Percentiles rank a stretch among this genome's conserved stretches.
phyloP scores from a whole-genome alignment of 163 green algal genomes.

The Picocystis sp. region DNA sequence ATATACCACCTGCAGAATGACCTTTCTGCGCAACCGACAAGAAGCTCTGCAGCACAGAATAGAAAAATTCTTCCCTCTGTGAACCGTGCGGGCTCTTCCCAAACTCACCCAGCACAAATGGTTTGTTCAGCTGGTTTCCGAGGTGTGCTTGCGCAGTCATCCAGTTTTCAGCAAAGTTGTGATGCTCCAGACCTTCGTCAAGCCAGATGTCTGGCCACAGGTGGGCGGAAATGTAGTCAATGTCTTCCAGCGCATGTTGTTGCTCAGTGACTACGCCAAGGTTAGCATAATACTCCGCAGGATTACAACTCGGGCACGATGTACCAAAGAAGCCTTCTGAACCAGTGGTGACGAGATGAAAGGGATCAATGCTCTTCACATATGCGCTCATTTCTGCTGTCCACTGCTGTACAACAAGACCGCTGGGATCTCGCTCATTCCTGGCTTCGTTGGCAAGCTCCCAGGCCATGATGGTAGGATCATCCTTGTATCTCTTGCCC shows the following conservation, averaged over 20 bases:
- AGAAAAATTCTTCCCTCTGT: too few species aligned
- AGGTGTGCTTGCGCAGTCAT: slow-evolving; percentile 12
- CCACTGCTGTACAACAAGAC: slow-evolving; percentile 32
- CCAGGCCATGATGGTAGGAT: slow-evolving; percentile 46
- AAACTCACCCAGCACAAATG: slow-evolving; percentile 28
- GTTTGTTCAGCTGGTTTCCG: slow-evolving; percentile 18
- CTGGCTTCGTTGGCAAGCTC: slow-evolving; percentile 43
- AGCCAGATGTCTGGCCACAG: slow-evolving; percentile 25
- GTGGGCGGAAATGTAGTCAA: slow-evolving; percentile 22
- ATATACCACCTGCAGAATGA: too few species aligned
- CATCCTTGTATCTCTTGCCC: slow-evolving; percentile 29
- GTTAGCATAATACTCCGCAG: too few species aligned
- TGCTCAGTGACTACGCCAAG: background rate
- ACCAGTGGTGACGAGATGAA: slow-evolving; percentile 56
- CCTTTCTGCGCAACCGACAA: too few species aligned
- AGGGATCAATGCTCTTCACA: slow-evolving; percentile 36
- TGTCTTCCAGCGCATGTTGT: slow-evolving; percentile 8
- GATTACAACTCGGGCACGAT: too few species aligned
- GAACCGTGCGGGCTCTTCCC: slow-evolving; percentile 9
- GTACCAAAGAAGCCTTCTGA: slow-evolving; percentile 46
- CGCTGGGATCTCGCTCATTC: background rate
- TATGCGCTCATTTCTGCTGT: slow-evolving; percentile 37
- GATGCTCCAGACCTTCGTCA: slow-evolving; percentile 4
- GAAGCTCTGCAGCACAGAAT: too few species aligned
- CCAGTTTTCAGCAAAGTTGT: slow-evolving; percentile 11